Percentiles rank a stretch among this genome's conserved stretches.
These are phyloP conservation scores for Fomitopsis pinicola DNA, from an alignment of 1,284 basidiomycete species.

Conservation along the genomic window DNA sequence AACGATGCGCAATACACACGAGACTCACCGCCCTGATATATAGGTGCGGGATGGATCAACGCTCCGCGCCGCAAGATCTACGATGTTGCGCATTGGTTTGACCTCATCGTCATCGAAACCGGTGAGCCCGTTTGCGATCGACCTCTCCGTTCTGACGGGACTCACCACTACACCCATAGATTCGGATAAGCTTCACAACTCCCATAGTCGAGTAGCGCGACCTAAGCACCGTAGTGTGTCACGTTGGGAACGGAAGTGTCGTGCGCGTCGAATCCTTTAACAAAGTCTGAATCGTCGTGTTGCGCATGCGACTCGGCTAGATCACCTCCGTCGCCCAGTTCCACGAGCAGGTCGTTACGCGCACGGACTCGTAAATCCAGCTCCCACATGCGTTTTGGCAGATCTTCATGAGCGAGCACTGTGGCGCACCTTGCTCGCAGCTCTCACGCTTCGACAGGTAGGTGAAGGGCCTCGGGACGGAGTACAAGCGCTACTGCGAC, in stretches of 20 bases:
- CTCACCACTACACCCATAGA: constrained; percentile 15
- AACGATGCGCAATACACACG: neutral
- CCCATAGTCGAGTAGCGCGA: constrained; percentile 10
- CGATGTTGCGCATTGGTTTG: constrained; percentile 35
- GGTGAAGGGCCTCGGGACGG: constrained; percentile 35
- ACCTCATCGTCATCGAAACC: constrained; percentile 40
- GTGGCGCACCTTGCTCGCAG: constrained; percentile 35
- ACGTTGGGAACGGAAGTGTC: constrained; percentile 44
- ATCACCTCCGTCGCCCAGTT: constrained; percentile 36
- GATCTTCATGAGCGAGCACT: constrained; percentile 37
- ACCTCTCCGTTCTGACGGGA: neutral
- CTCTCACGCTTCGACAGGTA: constrained; percentile 38
- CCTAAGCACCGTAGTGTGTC: constrained; percentile 32
- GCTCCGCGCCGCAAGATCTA: constrained; percentile 38
- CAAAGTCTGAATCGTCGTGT: constrained; percentile 41
- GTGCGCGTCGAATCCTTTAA: constrained; percentile 39
- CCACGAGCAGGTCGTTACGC: constrained; percentile 30
- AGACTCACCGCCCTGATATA: neutral
- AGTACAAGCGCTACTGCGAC: constrained; percentile 40
- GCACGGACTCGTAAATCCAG: constrained; percentile 39
- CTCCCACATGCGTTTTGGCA: constrained; percentile 42
- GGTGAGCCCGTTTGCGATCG: constrained; percentile 15
- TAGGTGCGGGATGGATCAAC: too few species aligned
- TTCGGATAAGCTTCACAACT: constrained; percentile 35
- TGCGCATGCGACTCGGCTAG: constrained; percentile 44